Base-by-base conservation (phyloP, 2,329 filamentous ascomycete species). In the Arthroderma sp. region DNA sequence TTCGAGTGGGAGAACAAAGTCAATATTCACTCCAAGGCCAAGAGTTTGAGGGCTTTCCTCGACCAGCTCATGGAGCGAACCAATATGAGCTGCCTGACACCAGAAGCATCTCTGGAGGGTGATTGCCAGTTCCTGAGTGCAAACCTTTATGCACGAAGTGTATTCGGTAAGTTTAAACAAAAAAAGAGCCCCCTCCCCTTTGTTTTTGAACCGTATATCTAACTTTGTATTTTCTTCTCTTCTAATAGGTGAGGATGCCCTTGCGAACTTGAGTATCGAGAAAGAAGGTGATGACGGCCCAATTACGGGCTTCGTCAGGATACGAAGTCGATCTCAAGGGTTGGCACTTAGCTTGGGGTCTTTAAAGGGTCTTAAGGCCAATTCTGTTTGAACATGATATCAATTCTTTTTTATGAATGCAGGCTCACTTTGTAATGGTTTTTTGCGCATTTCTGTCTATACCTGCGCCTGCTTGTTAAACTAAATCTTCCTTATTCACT, bases 1-100 rank as follows among this genome's bases (percentile, higher is more conserved):
- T 98, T 98, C 54, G 91, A 98, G 63, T 98, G 91, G 91, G 91
- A 98, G 73, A 98, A 98, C 71, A 98, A 98, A 77, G 89, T 98
- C 65, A 98, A 98, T 70, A 96, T 98, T 70, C 95, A 95, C 68
- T 93, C 85, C 52, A 96, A 95, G 73, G 86, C 85, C 53, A 94
- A 89, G 71, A 83, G 78, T 29, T 73, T 98, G 49, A 79, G 89
- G 41, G 86, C 93, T 15, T 98, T 98, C 77, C 70, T 98, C 52
- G 82, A 85, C 55, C 83, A 94, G 62, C 72, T 98, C 49, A 96
- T 96, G 91, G 86, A 87, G 49, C 89, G 84, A 63, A 98, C 91
- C 44, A 96, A 98, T 67, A 98, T 98, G 91, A 91, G 81, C 63
- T 98, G 91, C 64, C 69, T 98, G 57, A 98, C 91, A 5, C 91